Evolutionary conservation across 2,329 filamentous ascomycete genomes (phyloP).

Genomic region (Penicillium sp.): DNA sequence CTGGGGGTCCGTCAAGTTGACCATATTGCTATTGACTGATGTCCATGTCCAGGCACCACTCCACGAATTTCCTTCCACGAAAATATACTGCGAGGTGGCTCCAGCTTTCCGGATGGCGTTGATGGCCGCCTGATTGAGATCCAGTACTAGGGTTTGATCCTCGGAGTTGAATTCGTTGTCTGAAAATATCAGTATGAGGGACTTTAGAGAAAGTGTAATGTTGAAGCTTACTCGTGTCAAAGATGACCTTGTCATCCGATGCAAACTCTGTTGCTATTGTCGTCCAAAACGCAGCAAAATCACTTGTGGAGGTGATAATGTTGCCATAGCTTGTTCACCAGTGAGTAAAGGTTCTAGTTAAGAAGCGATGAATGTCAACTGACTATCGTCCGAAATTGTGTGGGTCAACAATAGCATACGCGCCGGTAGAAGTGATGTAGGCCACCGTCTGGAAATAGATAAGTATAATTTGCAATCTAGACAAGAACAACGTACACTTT

Average conservation of each 20-base stretch:
- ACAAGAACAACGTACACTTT: constrained; percentile 16
- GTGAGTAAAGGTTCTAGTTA: neutral
- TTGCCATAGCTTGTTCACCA: constrained; percentile 16
- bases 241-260: constrained; percentile 61
- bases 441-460: constrained; percentile 32
- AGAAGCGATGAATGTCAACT: neutral
- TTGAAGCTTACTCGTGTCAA: constrained; percentile 57
- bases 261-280: constrained; percentile 60
- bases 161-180: constrained; percentile 69
- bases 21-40: constrained; percentile 47
- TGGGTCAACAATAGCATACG: constrained; percentile 61
- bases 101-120: constrained; percentile 64
- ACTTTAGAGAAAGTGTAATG: neutral
- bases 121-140: constrained; percentile 68
- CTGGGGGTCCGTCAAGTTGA: constrained; percentile 54
- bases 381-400: constrained; percentile 60
- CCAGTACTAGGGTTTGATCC: constrained; percentile 61
- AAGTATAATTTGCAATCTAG: neutral
- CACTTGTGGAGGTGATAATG: constrained; percentile 58
- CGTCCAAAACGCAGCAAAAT: constrained; percentile 62
- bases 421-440: constrained; percentile 50
- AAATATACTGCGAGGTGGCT: constrained; percentile 62
- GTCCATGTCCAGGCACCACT: constrained; percentile 56
- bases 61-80: constrained; percentile 61
- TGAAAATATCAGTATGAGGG: constrained; percentile 21